Percentiles rank a stretch among this genome's conserved stretches.
phyloP scores from a whole-genome alignment of 106 monocot genomes.

The Allium cepa region DNA sequence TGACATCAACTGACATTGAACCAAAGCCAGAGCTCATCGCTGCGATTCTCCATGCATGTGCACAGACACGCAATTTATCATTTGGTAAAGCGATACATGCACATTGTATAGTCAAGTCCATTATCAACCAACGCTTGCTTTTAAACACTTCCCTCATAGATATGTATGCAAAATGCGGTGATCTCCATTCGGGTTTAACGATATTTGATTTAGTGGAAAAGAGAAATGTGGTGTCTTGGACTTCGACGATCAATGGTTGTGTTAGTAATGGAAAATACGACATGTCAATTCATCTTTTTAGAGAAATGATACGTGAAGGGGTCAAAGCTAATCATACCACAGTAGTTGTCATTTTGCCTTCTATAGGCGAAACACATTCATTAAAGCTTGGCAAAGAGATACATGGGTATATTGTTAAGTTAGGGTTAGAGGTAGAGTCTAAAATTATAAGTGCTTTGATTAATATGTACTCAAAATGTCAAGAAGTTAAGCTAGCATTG shows the following conservation, averaged over 20 bases:
- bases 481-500: constrained; percentile 6
- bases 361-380: constrained; percentile 25
- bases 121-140: neutral
- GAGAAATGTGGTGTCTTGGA: constrained; percentile 35
- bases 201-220: constrained; percentile 24
- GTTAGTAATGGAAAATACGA: neutral
- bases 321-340: constrained; percentile 23
- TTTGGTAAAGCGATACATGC: constrained; percentile 19
- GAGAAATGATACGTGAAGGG: constrained; percentile 14
- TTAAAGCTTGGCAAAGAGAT: constrained; percentile 54
- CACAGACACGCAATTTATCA: neutral
- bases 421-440: constrained; percentile 15
- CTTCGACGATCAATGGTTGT: constrained; percentile 28
- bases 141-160: constrained; percentile 22
- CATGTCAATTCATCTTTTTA: constrained; percentile 2
- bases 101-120: neutral
- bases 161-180: constrained; percentile 22
- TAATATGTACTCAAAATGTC: constrained; percentile 27
- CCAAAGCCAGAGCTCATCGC: constrained; percentile 27
- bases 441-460: constrained; percentile 14
- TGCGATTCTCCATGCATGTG: constrained; percentile 15
- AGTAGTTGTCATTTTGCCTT: constrained; percentile 17
- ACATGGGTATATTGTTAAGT: constrained; percentile 23
- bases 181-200: constrained; percentile 7
- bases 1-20: neutral